phyloP scores from a whole-genome alignment of 2,329 filamentous ascomycete genomes.

The Epichloe coenophiala region DNA sequence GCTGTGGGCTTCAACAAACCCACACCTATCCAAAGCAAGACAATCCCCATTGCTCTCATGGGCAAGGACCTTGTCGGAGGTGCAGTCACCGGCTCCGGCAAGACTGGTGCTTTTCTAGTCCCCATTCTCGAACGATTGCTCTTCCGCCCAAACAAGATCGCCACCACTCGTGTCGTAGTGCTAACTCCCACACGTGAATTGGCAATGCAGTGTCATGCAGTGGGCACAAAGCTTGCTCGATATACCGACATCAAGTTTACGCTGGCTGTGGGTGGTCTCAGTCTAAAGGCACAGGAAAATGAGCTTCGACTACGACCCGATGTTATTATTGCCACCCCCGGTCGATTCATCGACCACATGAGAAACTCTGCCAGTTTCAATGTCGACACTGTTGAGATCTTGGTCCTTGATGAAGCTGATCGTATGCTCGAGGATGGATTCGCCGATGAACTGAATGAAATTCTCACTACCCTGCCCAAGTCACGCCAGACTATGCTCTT shows the following conservation, averaged over 20 bases:
- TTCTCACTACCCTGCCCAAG: constrained; percentile 84
- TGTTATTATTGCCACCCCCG: constrained; percentile 93
- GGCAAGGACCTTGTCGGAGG: constrained; percentile 95
- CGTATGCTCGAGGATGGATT: constrained; percentile 98
- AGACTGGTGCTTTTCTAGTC: constrained; percentile 91
- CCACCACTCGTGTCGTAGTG: constrained; percentile 92
- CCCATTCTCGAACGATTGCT: constrained; percentile 90
- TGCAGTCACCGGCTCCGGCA: constrained; percentile 93
- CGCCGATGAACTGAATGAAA: constrained; percentile 93
- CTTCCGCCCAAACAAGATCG: constrained; percentile 84
- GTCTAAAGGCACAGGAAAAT: constrained; percentile 80
- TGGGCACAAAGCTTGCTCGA: constrained; percentile 79
- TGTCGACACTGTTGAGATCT: constrained; percentile 82
- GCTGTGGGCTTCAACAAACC: constrained; percentile 79
- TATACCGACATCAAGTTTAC: constrained; percentile 96
- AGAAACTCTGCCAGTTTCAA: constrained; percentile 88
- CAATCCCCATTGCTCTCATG: constrained; percentile 82
- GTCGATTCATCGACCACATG: constrained; percentile 99
- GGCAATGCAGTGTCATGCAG: constrained; percentile 91
- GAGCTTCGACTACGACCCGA: constrained; percentile 82
- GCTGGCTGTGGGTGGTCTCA: constrained; percentile 86
- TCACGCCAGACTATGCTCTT: constrained; percentile 97
- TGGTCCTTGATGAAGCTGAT: constrained; percentile 95
- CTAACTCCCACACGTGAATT: constrained; percentile 93
- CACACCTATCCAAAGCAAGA: constrained; percentile 88